Base-by-base conservation (phyloP, 257 asterid species). In the Petunia secreta region DNA sequence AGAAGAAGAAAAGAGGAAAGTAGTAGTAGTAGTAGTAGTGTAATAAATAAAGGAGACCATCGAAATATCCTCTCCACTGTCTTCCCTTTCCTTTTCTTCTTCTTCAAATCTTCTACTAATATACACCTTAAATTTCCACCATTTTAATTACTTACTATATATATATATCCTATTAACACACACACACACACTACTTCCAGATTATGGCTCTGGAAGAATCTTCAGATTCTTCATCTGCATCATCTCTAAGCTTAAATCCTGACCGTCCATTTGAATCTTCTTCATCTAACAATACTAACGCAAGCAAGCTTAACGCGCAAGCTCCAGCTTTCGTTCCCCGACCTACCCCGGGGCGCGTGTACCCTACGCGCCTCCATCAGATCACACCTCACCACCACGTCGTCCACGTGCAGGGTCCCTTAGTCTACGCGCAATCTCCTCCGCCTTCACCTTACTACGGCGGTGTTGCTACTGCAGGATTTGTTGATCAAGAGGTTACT, bases 321-420 rank as follows among this genome's bases (percentile, higher is more conserved):
- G 98, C 98, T 39, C 97, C 98, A 6, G 97, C 91, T 38, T 93
- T 93, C 89, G 89, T 91, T 13, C 98, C 98, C 9, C 86, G 97
- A 37, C 55, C 52, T 37, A 77, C 89, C 8, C 52, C 79, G 43
- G 59, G 81, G 25, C 60, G 84, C 14, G 40, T 80, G 14, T 85
- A 63, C 77, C 25, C 54, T 57, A 37, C 34, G 25, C 52, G 73
- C 25, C 69, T 78, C 36, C 73, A 62, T 67, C 79, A 41, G 65
- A 68, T 71, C 83, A 40, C 73, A 36, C 11, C 44, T 11, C 79
- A 25, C 25, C 25, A 25, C 25, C 25, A 46, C 9, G 64, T 77
- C 55, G 80, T 80, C 0, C 80, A 63, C 7, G 39, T 80, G 39
- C 79, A 74, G 8, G 58, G 73, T 58, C 83, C 69, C 36, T 78